Conservation (phyloP, 1,139 yeast genomes). For the Yamadazyma siamensis region DNA sequence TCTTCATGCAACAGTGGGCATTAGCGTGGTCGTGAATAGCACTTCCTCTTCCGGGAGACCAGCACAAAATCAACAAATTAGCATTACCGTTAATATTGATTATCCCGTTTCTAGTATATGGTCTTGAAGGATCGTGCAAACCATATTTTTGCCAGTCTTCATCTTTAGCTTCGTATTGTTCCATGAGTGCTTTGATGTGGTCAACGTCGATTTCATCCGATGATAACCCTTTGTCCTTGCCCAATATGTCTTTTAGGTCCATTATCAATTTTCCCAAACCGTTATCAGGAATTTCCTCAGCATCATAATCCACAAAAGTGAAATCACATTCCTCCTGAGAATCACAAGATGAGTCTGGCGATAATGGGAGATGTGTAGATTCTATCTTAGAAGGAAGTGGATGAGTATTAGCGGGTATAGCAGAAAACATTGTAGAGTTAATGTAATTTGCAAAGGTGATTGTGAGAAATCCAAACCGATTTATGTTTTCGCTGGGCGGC, state of each 20-base stretch:
- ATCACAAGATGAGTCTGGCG: too few relatives aligned
- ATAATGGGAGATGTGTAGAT: too few relatives aligned
- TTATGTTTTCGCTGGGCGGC: too few relatives aligned
- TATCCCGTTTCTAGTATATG: slow-evolving; percentile 62
- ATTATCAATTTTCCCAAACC: slow-evolving; percentile 26
- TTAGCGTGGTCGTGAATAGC: slow-evolving; percentile 76
- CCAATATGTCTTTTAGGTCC: slow-evolving; percentile 29
- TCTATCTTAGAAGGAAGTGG: too few relatives aligned
- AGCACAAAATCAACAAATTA: slow-evolving; percentile 62
- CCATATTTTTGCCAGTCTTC: slow-evolving; percentile 63
- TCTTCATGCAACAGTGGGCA: slow-evolving; percentile 69
- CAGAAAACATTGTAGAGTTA: too few relatives aligned
- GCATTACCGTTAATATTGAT: slow-evolving; percentile 68
- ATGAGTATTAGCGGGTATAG: too few relatives aligned
- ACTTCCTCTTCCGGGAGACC: slow-evolving; percentile 69
- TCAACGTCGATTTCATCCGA: slow-evolving; percentile 56
- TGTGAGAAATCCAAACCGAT: too few relatives aligned
- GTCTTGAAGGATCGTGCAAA: slow-evolving; percentile 47
- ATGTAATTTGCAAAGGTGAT: too few relatives aligned
- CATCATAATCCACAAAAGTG: neutral
- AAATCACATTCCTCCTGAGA: too few relatives aligned
- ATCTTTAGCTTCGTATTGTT: slow-evolving; percentile 44
- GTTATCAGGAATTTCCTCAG: slow-evolving; percentile 13
- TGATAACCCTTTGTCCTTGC: slow-evolving; percentile 34
- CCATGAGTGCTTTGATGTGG: slow-evolving; percentile 44